Conservation (phyloP, 352 stramenopile species). For the Globisporangium cystogenes region DNA sequence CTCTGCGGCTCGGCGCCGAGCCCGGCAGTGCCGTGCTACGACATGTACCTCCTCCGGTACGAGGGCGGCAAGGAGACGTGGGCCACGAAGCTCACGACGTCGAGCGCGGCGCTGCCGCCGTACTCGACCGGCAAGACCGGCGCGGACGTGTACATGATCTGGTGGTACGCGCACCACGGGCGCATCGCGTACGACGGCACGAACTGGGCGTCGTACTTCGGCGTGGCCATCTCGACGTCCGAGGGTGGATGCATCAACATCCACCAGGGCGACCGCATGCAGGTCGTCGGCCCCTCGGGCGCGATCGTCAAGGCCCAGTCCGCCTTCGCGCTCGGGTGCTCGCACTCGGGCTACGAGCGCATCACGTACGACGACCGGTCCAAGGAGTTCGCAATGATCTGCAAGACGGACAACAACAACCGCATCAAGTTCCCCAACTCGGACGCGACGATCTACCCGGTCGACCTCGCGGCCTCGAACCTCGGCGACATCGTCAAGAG, state of each 20-base stretch:
- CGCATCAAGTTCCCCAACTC: constrained; percentile 61
- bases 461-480: constrained; percentile 40
- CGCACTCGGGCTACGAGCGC: constrained; percentile 53
- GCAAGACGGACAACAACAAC: constrained; percentile 70
- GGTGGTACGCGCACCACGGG: constrained; percentile 64
- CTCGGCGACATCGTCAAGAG: constrained; percentile 42
- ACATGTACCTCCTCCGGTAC: constrained; percentile 58
- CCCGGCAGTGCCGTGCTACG: constrained; percentile 39
- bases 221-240: constrained; percentile 44
- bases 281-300: constrained; percentile 41
- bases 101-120: constrained; percentile 37
- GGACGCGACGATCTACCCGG: constrained; percentile 47
- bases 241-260: constrained; percentile 62
- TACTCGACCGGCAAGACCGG: constrained; percentile 44
- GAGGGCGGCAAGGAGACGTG: constrained; percentile 42
- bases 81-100: constrained; percentile 52
- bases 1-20: constrained; percentile 33
- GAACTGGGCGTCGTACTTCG: constrained; percentile 65
- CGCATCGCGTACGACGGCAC: constrained; percentile 49
- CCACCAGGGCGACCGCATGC: constrained; percentile 64
- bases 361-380: constrained; percentile 45
- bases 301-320: constrained; percentile 29
- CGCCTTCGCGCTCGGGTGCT: constrained; percentile 56
- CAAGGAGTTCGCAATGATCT: constrained; percentile 42
- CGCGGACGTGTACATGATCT: constrained; percentile 57